Conservation (phyloP, 371 early-diverging fungal species). For the Globomyces sp. region DNA sequence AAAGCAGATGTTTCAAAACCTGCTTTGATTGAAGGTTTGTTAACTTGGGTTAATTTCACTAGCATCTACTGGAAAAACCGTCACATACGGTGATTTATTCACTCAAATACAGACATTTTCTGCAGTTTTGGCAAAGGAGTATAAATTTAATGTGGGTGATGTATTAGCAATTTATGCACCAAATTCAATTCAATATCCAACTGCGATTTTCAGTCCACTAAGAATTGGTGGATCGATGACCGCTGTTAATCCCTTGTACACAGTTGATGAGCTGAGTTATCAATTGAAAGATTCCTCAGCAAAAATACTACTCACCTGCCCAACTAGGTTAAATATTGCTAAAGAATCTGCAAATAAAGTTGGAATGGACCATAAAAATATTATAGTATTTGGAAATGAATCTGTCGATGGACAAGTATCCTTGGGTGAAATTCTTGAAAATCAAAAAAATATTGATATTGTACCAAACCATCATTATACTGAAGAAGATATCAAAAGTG, state of each 20-base stretch:
- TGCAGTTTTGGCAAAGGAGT: slow-evolving; percentile 53
- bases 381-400: slow-evolving; percentile 60
- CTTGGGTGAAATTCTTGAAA: slow-evolving; percentile 22
- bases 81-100: slow-evolving; percentile 66
- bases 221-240: slow-evolving; percentile 34
- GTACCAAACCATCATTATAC: too few relatives aligned
- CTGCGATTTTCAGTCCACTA: slow-evolving; percentile 50
- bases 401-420: slow-evolving; percentile 35
- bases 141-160: slow-evolving; percentile 57
- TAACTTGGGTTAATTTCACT: too few relatives aligned
- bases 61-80: slow-evolving; percentile 37
- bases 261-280: slow-evolving; percentile 7
- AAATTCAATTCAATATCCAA: slow-evolving; percentile 64
- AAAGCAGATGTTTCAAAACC: neutral
- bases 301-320: slow-evolving; percentile 1
- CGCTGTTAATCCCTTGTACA: slow-evolving; percentile 17
- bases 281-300: slow-evolving; percentile 15
- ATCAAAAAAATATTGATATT: too few relatives aligned
- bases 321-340: slow-evolving; percentile 32
- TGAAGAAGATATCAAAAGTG: neutral
- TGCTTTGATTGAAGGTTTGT: slow-evolving; percentile 52
- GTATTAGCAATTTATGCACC: slow-evolving; percentile 66
- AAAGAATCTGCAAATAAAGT: slow-evolving; percentile 57
- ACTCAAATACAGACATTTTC: slow-evolving; percentile 60
- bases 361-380: slow-evolving; percentile 47